Evolutionary conservation across 2,329 filamentous ascomycete genomes (phyloP).

Genomic region (Fusarium sublunatum): DNA sequence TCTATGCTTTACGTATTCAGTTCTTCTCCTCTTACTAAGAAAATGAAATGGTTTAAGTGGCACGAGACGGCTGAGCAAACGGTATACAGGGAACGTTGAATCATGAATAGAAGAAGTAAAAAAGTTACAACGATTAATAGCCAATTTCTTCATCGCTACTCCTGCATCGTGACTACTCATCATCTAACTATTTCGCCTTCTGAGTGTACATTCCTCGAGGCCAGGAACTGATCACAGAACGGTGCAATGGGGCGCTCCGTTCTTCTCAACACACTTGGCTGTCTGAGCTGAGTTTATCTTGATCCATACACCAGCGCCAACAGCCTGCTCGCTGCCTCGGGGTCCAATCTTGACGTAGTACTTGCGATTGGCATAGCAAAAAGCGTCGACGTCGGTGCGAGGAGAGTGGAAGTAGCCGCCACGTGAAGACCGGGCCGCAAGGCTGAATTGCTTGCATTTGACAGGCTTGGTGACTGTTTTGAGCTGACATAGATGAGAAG

Average conservation of each 20-base stretch:
- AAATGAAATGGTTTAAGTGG: no score
- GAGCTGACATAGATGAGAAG: background rate
- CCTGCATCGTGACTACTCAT: no score
- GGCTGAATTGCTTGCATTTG: slow-evolving; percentile 2
- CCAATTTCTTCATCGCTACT: no score
- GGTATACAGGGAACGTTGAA: no score
- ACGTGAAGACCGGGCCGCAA: background rate
- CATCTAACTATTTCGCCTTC: no score
- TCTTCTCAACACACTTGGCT: slow-evolving; percentile 3
- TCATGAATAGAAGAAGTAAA: no score
- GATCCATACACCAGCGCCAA: slow-evolving; percentile 5
- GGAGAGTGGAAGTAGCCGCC: slow-evolving; percentile 5
- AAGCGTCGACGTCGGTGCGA: slow-evolving; percentile 2
- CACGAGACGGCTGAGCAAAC: no score
- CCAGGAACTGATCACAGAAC: background rate
- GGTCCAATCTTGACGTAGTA: slow-evolving; percentile 1
- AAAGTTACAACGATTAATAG: no score
- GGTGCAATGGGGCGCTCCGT: slow-evolving; percentile 5
- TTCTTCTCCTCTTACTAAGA: no score
- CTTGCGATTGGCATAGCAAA: slow-evolving; percentile 6
- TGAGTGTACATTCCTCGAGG: no score
- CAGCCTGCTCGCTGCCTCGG: background rate
- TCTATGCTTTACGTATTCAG: no score
- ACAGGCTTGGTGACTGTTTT: background rate
- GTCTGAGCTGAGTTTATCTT: slow-evolving; percentile 7